phyloP scores from a whole-genome alignment of 148 eudicot species.

The Spergularia bocconei region DNA sequence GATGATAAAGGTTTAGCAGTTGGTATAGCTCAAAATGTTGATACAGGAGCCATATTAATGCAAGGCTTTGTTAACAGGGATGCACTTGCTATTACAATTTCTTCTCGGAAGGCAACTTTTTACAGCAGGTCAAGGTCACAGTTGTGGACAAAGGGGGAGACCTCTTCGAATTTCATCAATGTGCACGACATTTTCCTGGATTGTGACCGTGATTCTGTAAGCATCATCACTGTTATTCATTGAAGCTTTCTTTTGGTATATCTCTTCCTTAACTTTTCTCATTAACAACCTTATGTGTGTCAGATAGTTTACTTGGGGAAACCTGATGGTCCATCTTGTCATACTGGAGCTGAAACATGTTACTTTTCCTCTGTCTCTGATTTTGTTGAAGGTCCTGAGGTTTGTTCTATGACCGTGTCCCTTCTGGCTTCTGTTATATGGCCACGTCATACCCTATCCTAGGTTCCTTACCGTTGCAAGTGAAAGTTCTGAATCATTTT shows the following conservation, averaged over 20 bases:
- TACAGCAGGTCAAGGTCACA: slow-evolving; percentile 83
- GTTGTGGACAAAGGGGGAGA: slow-evolving; percentile 95
- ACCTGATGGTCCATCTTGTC: slow-evolving; percentile 96
- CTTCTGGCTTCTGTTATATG: neutral
- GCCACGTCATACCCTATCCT: neutral
- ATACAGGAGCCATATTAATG: slow-evolving; percentile 93
- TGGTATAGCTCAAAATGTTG: slow-evolving; percentile 96
- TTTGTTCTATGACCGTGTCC: slow-evolving; percentile 14
- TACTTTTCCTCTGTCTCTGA: slow-evolving; percentile 73
- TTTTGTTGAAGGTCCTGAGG: slow-evolving; percentile 45
- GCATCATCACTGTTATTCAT: slow-evolving; percentile 21
- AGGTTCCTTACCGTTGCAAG: neutral
- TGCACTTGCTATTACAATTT: slow-evolving; percentile 71
- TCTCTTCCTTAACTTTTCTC: neutral
- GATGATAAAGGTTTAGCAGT: slow-evolving; percentile 99
- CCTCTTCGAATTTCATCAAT: slow-evolving; percentile 86
- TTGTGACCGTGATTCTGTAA: slow-evolving; percentile 91
- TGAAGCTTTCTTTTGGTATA: neutral
- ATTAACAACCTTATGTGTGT: neutral
- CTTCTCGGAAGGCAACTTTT: slow-evolving; percentile 89
- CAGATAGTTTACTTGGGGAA: slow-evolving; percentile 88
- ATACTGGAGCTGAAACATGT: slow-evolving; percentile 95
- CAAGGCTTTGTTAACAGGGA: slow-evolving; percentile 94
- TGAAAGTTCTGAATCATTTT: neutral
- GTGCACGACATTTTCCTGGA: slow-evolving; percentile 74